phyloP scores from a whole-genome alignment of 495 filamentous ascomycete genomes.

The Stereocaulon alpinum region DNA sequence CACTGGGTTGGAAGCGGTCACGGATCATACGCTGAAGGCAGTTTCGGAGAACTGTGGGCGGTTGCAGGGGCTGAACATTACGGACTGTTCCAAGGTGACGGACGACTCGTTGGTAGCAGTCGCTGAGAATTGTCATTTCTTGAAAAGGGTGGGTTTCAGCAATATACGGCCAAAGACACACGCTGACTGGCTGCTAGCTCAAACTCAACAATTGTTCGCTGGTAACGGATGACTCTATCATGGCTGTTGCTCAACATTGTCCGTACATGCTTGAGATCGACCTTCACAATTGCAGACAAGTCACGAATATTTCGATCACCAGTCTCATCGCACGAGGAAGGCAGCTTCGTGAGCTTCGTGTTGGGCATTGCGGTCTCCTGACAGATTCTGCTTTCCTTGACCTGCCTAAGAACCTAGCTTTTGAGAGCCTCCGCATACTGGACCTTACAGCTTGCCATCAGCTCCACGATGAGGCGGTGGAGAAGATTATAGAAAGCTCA shows the following conservation, averaged over 20 bases:
- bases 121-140: conserved; percentile 68
- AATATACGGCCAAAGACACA: conserved; percentile 1
- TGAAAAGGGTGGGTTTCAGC: conserved; percentile 67
- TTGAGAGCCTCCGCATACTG: conserved; percentile 83
- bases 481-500: conserved; percentile 74
- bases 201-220: conserved; percentile 87
- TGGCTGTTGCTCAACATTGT: conserved; percentile 79
- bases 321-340: conserved; percentile 63
- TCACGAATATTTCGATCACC: conserved; percentile 73
- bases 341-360: conserved; percentile 76
- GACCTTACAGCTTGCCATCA: conserved; percentile 82
- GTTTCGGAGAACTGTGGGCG: conserved; percentile 71
- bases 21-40: conserved; percentile 69
- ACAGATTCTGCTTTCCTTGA: conserved; percentile 78
- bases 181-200: conserved; percentile 46
- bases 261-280: conserved; percentile 93
- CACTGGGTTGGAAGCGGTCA: conserved; percentile 67
- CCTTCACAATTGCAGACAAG: conserved; percentile 69
- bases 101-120: conserved; percentile 77
- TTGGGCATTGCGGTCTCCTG: conserved; percentile 73
- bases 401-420: conserved; percentile 56
- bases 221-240: conserved; percentile 65
- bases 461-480: conserved; percentile 74
- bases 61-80: conserved; percentile 89
- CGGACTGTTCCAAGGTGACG: conserved; percentile 71